A percentile compares a stretch with the other conserved stretches of the same genome.
Conservation (phyloP, 805 yeast species). For the Yarrowia yakushimensis region DNA sequence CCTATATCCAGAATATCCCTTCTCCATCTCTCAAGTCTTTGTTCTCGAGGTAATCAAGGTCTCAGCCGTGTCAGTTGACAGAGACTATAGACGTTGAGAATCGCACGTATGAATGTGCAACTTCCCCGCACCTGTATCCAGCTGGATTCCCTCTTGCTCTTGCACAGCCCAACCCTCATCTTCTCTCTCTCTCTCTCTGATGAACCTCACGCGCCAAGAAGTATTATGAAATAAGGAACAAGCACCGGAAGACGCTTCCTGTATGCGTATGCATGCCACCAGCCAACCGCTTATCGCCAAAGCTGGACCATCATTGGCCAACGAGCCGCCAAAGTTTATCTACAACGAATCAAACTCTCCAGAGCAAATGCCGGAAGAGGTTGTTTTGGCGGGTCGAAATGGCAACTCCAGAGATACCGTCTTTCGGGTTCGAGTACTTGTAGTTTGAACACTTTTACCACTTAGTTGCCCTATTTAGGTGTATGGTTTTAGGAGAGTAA, state of each 20-base stretch:
- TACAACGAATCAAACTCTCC: constrained; percentile 14
- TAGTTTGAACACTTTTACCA: too few species aligned
- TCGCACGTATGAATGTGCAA: too few species aligned
- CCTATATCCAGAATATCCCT: background rate
- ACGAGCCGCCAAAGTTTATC: background rate
- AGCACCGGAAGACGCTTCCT: background rate
- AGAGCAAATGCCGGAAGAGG: constrained; percentile 8
- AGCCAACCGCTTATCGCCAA: constrained; percentile 13
- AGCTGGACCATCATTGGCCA: background rate
- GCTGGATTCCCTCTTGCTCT: too few species aligned
- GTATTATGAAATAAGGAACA: constrained; percentile 2
- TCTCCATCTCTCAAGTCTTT: background rate
- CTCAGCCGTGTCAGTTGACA: constrained; percentile 4
- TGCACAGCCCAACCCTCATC: background rate
- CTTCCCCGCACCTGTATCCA: too few species aligned
- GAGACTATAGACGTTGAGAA: too few species aligned
- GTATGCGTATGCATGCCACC: background rate
- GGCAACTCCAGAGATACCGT: background rate
- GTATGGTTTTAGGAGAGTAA: too few species aligned
- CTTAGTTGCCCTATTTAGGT: too few species aligned
- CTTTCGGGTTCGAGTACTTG: background rate
- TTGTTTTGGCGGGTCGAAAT: background rate
- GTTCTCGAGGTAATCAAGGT: background rate
- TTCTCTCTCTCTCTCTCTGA: background rate
- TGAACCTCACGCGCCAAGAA: constrained; percentile 16